A percentile compares a stretch with the other conserved stretches of the same genome.
These are phyloP conservation scores for Glycyrrhiza uralensis DNA, from an alignment of 306 rosid species.

Conservation along the genomic window DNA sequence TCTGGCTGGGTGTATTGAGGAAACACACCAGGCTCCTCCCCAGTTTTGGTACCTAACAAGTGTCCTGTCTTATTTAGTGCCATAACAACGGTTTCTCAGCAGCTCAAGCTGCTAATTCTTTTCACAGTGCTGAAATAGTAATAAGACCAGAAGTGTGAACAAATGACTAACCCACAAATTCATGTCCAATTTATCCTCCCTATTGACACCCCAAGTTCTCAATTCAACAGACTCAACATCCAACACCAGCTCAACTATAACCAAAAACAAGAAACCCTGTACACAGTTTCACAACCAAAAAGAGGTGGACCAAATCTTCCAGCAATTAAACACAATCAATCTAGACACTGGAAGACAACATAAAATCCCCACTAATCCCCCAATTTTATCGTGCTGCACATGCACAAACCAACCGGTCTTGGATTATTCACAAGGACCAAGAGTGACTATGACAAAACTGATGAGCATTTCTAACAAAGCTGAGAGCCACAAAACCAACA, in stretches of 20 bases:
- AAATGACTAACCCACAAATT: not conserved
- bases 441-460: conserved; percentile 13
- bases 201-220: conserved; percentile 4
- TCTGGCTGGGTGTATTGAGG: conserved; percentile 39
- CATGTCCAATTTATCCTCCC: conserved; percentile 23
- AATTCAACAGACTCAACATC: conserved; percentile 5
- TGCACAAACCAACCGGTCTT: conserved; percentile 9
- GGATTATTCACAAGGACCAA: conserved; percentile 22
- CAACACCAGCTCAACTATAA: conserved; percentile 7
- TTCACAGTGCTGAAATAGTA: conserved; percentile 10
- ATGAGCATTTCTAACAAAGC: conserved; percentile 6
- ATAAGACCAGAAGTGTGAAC: conserved; percentile 1
- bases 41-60: conserved; percentile 34
- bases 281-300: not conserved
- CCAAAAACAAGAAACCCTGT: conserved; percentile 14
- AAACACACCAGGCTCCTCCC: conserved; percentile 37
- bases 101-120: conserved; percentile 30
- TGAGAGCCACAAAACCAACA: conserved; percentile 23
- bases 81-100: conserved; percentile 30
- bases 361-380: not conserved
- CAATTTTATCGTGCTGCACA: conserved; percentile 19
- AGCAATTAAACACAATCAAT: conserved; percentile 6
- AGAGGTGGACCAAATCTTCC: not conserved
- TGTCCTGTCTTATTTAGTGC: conserved; percentile 43
- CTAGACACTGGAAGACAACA: conserved; percentile 8